Base-by-base conservation (phyloP, 352 stramenopile species). In the Phytophthora uliginosa region DNA sequence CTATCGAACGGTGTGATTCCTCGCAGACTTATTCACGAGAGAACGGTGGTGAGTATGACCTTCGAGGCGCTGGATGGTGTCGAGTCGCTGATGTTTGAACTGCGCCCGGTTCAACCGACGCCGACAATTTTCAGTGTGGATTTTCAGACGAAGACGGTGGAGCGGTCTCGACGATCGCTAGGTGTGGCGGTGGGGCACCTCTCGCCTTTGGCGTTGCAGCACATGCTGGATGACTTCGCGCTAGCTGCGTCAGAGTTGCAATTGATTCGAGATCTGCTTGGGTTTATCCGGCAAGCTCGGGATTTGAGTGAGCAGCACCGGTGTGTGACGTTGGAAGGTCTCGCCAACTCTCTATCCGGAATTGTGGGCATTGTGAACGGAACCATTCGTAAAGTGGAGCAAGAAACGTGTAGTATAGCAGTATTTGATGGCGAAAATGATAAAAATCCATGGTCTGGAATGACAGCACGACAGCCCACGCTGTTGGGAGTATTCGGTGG, bases 41-140 rank as follows among this genome's bases (percentile, higher is more conserved):
- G 74, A 59, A 79, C 78, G 15, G 63, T 84, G 12, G 82, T 92
- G 5, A 66, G 73, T 33, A 78, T 87, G 36, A 64, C 86, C 0
- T 90, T 94, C n/a, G 78, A 91, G 62, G 85, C 82, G 17, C 62
- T 94, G 17, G 63, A 79, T 62, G 86, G 86, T 0, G 69, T 90
- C 0, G 73, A 81, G 17, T 88, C 84, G 6, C 58, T 84, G 6
- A 59, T 91, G 9, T 91, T 94, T 71, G 80, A 91, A 20, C 69
- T 77, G 45, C 63, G 26, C 1, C 31, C 48, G 13, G 26, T 53
- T 6, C 68, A 51, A 18, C 66, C 28, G 15, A 55, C 20, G 13
- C 73, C 68, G 15, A 34, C 38, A n/a, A 45, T 83, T 3, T 85
- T 93, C 50, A 67, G 76, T 45, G 38, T 73, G 8, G 75, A 88